Evolutionary conservation across 139 green algal species (phyloP).

Genomic region (Chlorella sorokiniana): DNA sequence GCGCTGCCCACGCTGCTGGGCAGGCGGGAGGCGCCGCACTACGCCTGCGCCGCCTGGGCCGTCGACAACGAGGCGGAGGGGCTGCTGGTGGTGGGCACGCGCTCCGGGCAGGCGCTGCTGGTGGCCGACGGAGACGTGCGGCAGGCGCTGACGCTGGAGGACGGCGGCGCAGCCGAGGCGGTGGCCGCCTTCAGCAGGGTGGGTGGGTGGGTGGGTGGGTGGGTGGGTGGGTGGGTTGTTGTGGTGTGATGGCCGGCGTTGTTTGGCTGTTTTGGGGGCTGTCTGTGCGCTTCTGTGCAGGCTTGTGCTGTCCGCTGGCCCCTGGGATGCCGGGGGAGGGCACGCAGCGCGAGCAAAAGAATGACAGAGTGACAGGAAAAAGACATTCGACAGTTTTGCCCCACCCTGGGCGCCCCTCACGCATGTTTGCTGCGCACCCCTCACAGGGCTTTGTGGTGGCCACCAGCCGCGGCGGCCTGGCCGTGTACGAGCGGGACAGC

Average conservation of each 20-base stretch:
- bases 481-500: conserved; percentile 71
- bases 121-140: conserved; percentile 69
- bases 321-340: too few relatives aligned
- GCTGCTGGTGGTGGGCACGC: conserved; percentile 70
- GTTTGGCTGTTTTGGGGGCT: too few relatives aligned
- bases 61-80: not conserved
- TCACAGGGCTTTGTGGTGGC: conserved; percentile 75
- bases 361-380: not conserved
- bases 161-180: conserved; percentile 52
- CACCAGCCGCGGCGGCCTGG: conserved; percentile 55
- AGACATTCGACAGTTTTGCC: not conserved
- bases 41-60: conserved; percentile 52
- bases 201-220: not conserved
- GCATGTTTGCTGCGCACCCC: not conserved
- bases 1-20: conserved; percentile 53
- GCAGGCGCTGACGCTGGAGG: conserved; percentile 53
- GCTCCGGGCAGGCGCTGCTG: conserved; percentile 81
- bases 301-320: too few relatives aligned
- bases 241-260: not conserved
- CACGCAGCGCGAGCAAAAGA: too few relatives aligned
- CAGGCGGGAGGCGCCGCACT: conserved; percentile 64
- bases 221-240: not conserved
- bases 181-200: conserved; percentile 68
- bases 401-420: not conserved
- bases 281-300: too few relatives aligned